These are phyloP conservation scores for Sarocladium oryzae DNA, from an alignment of 2,329 filamentous ascomycete genomes.

Conservation along the genomic window DNA sequence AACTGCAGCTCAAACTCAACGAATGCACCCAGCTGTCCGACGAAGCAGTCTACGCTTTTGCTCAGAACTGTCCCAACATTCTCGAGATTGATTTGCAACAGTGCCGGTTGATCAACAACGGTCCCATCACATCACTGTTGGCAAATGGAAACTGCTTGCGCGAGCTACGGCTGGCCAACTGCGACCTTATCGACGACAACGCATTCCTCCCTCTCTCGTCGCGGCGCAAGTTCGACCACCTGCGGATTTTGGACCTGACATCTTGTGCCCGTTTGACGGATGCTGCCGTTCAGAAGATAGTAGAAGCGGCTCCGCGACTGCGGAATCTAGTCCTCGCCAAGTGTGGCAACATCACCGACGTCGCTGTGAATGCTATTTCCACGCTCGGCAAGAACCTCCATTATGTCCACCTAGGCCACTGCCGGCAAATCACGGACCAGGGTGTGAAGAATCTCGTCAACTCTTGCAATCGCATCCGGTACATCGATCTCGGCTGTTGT, in stretches of 20 bases:
- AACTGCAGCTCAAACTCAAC: constrained; percentile 77
- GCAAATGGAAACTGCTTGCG: constrained; percentile 75
- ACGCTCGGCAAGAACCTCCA: constrained; percentile 92
- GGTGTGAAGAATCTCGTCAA: constrained; percentile 81
- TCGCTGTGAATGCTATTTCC: constrained; percentile 79
- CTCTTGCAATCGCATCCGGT: constrained; percentile 85
- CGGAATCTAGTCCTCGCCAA: constrained; percentile 93
- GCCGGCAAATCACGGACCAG: constrained; percentile 80
- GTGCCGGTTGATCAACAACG: constrained; percentile 73
- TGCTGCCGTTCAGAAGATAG: constrained; percentile 80
- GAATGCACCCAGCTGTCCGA: constrained; percentile 83
- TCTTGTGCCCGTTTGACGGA: constrained; percentile 82
- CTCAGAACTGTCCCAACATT: constrained; percentile 81
- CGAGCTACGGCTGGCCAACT: constrained; percentile 81
- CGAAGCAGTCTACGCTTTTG: constrained; percentile 75
- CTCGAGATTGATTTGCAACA: constrained; percentile 94
- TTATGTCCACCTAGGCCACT: constrained; percentile 94
- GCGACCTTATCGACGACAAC: constrained; percentile 75
- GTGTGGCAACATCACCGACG: constrained; percentile 87
- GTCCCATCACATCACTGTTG: constrained; percentile 75
- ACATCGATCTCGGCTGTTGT: constrained; percentile 97
- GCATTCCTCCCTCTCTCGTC: constrained; percentile 76
- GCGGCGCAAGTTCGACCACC: constrained; percentile 68
- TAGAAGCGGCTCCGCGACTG: constrained; percentile 76
- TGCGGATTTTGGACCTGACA: constrained; percentile 90